Conservation (phyloP, 257 asterid species). For the Solanum peruvianum region DNA sequence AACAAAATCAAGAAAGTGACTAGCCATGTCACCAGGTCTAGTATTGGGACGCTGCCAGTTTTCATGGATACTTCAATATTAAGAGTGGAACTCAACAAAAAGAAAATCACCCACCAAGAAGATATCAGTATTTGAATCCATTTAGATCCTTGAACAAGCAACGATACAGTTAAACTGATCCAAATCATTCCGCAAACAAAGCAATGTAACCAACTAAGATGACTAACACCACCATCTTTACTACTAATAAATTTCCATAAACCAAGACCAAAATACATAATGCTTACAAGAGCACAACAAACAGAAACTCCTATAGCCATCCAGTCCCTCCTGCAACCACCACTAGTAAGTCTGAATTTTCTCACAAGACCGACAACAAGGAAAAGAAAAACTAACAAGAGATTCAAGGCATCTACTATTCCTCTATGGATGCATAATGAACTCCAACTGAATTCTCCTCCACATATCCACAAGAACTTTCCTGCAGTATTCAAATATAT, state of each 20-base stretch:
- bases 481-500: conserved; percentile 21
- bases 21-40: conserved; percentile 40
- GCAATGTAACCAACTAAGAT: conserved; percentile 19
- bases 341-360: neutral
- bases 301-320: conserved; percentile 6
- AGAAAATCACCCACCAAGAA: conserved; percentile 48
- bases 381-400: conserved; percentile 19
- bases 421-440: conserved; percentile 17
- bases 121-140: conserved; percentile 24
- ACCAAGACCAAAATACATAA: conserved; percentile 20
- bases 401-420: conserved; percentile 26
- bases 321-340: conserved; percentile 23
- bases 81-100: conserved; percentile 28
- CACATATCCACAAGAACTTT: conserved; percentile 22
- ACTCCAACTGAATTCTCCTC: conserved; percentile 17
- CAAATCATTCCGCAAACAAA: conserved; percentile 38
- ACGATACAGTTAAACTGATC: conserved; percentile 34
- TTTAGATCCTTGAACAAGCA: conserved; percentile 30
- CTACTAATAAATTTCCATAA: conserved; percentile 1
- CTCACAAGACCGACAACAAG: conserved; percentile 15
- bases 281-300: conserved; percentile 32
- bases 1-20: conserved; percentile 35
- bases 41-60: conserved; percentile 7
- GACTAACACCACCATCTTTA: neutral
- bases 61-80: conserved; percentile 18